These are phyloP conservation scores for Ogataea nakhonphanomensis DNA, from an alignment of 805 yeast species.

Conservation along the genomic window DNA sequence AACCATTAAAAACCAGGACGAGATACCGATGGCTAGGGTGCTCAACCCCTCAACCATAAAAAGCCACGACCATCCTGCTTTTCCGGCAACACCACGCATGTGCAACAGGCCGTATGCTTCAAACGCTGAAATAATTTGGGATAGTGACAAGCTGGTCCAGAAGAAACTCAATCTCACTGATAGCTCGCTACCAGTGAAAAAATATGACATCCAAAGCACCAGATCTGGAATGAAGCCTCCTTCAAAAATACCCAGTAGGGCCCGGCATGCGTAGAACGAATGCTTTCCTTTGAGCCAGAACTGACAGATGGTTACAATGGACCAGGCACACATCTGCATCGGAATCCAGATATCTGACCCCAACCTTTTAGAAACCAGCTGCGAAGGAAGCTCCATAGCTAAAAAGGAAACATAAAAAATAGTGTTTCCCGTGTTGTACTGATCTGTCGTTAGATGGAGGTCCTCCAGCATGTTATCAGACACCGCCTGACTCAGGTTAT, in stretches of 20 bases:
- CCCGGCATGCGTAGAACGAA: slow-evolving; percentile 47
- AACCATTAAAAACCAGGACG: slow-evolving; percentile 31
- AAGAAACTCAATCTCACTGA: slow-evolving; percentile 57
- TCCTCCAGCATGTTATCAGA: slow-evolving; percentile 55
- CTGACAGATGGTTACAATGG: slow-evolving; percentile 52
- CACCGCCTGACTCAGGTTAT: slow-evolving; percentile 51
- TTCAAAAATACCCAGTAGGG: slow-evolving; percentile 53
- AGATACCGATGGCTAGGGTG: slow-evolving; percentile 51
- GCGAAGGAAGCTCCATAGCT: slow-evolving; percentile 61
- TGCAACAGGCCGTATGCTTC: slow-evolving; percentile 49
- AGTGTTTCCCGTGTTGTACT: slow-evolving; percentile 58
- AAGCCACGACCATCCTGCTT: slow-evolving; percentile 63
- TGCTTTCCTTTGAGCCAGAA: slow-evolving; percentile 39
- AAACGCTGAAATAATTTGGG: slow-evolving; percentile 44
- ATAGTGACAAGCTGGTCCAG: slow-evolving; percentile 52
- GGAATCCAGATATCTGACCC: slow-evolving; percentile 68
- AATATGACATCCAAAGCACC: slow-evolving; percentile 62
- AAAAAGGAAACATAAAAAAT: slow-evolving; percentile 51
- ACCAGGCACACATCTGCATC: slow-evolving; percentile 54
- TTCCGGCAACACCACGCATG: slow-evolving; percentile 42
- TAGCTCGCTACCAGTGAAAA: slow-evolving; percentile 57
- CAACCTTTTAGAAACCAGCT: slow-evolving; percentile 56
- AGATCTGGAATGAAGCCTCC: slow-evolving; percentile 71
- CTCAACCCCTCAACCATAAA: slow-evolving; percentile 61
- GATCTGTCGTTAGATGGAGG: slow-evolving; percentile 49